Evolutionary conservation across 306 rosid species (phyloP).

Genomic region (Cercis canadensis): DNA sequence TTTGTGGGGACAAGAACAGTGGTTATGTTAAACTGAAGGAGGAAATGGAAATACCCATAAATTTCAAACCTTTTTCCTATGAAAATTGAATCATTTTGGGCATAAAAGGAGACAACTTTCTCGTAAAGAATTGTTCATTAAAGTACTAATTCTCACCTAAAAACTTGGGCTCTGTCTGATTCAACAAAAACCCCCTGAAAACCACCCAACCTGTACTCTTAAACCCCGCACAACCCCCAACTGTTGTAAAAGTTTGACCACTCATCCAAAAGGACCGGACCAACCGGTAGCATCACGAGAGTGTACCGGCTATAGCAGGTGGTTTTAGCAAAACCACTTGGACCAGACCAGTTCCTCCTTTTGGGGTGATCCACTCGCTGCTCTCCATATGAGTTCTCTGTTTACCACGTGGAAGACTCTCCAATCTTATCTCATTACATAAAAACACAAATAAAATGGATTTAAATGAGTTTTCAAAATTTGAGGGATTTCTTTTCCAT

Average conservation of each 20-base stretch:
- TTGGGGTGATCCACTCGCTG: slow-evolving; percentile 64
- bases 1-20: background rate
- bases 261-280: slow-evolving; percentile 37
- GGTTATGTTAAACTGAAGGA: no score
- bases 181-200: slow-evolving; percentile 59
- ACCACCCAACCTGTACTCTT: slow-evolving; percentile 55
- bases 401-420: slow-evolving; percentile 60
- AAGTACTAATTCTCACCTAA: slow-evolving; percentile 43
- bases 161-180: slow-evolving; percentile 53
- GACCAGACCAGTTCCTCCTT: slow-evolving; percentile 56
- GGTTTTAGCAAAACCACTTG: slow-evolving; percentile 37
- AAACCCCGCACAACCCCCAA: slow-evolving; percentile 61
- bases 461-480: slow-evolving; percentile 27
- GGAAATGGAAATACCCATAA: background rate
- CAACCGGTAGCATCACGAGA: slow-evolving; percentile 37
- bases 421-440: slow-evolving; percentile 65
- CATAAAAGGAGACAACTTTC: background rate
- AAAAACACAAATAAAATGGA: slow-evolving; percentile 13
- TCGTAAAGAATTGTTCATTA: slow-evolving; percentile 1
- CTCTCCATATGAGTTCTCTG: slow-evolving; percentile 39
- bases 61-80: background rate
- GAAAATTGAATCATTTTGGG: slow-evolving; percentile 9
- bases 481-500: background rate
- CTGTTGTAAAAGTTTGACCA: slow-evolving; percentile 54
- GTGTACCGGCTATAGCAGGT: slow-evolving; percentile 52